Base-by-base conservation (phyloP, 2,329 filamentous ascomycete genomes). In the Fusarium luffae region DNA sequence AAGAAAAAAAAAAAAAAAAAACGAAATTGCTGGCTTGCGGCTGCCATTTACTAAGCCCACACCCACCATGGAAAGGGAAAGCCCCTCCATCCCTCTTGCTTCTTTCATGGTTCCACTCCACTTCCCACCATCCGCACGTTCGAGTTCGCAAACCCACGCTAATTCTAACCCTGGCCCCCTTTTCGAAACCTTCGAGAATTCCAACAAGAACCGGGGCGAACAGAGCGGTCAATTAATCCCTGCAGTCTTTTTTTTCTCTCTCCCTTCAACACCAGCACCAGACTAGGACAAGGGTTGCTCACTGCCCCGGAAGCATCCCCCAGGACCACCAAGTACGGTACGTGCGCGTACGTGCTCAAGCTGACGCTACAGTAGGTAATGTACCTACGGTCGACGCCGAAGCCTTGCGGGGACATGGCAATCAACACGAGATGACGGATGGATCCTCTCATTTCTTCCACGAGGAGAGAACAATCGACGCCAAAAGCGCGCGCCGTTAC, bases 171-270 rank as follows among this genome's bases (percentile, higher is more conserved):
- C 68, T 71, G 64, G 71, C 71, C 72, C 68, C 69, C 63, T 75
- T 70, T 75, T 75, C 73, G 74, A 75, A 75, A 74, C 72, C 74
- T 75, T 75, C 74, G 72, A 75, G 74, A 75, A 75, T 75, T 59
- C 69, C 54, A 71, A 67, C 55, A 63, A 74, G 66, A 74, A 68
- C 63, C 43, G 73, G 73, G 72, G 69, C 69, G 72, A 75, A 71
- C 70, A 67, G 49, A 51, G 74, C 74, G 74, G 74, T 75, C 73
- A 75, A 66, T 72, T 30, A 16, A 57, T 66, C 71, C 73, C 63
- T 74, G 66, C 23, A 41, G 32, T 9, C 54, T 49, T 47, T 59
- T 56, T 28, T 40, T 55, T 55, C 28, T 59, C 59, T 60, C 66
- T 68, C 64, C 65, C 59, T 60, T 68, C 57, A 41, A 27, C 58